Percentiles rank a stretch among this genome's conserved stretches.
Conservation (phyloP, 2,329 filamentous ascomycete species). For the Sporothrix pseudoabietina region DNA sequence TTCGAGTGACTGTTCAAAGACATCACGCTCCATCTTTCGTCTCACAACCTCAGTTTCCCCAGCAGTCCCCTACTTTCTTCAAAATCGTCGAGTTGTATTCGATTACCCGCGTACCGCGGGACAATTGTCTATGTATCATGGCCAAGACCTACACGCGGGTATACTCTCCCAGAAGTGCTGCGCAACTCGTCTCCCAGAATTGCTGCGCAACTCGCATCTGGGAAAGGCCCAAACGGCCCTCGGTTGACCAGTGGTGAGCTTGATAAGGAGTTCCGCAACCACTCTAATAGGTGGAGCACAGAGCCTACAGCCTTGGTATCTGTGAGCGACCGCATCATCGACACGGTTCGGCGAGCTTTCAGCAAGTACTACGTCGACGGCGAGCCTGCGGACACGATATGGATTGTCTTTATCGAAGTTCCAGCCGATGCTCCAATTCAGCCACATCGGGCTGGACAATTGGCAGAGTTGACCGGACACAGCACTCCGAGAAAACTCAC, state of each 20-base stretch:
- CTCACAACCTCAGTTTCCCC: background rate
- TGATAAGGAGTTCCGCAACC: constrained; percentile 6
- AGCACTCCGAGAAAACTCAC: background rate
- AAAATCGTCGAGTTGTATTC: background rate
- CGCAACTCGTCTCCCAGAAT: background rate
- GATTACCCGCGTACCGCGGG: background rate
- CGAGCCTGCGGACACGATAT: background rate
- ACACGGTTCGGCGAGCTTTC: background rate
- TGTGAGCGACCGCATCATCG: constrained; percentile 2
- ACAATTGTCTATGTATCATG: background rate
- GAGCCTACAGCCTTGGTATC: background rate
- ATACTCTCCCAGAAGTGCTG: background rate
- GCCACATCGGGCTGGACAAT: background rate
- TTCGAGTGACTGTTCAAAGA: background rate
- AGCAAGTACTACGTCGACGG: background rate
- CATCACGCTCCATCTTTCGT: background rate
- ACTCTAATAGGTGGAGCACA: background rate
- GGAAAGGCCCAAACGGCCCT: background rate
- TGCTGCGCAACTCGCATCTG: background rate
- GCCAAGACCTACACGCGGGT: constrained; percentile 1
- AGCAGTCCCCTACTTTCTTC: background rate
- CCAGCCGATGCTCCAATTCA: background rate
- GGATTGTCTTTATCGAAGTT: constrained; percentile 7
- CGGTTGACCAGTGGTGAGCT: background rate
- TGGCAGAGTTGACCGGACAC: background rate